Evolutionary conservation across 192 early-diverging fungal genomes (phyloP).

Genomic region (Coemansia guatemalensis): DNA sequence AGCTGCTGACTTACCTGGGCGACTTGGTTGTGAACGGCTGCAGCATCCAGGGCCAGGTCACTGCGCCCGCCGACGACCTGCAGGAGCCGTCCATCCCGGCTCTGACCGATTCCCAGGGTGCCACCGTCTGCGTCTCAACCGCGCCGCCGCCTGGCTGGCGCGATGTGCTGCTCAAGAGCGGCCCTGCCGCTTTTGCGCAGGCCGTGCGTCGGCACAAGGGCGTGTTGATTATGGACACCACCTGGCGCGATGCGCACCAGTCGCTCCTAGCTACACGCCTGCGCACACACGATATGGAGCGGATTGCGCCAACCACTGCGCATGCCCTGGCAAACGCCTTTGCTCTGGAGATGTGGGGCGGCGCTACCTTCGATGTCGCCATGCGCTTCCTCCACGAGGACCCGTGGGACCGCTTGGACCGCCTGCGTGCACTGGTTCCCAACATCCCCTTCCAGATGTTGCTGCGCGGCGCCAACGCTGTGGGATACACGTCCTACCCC

Average conservation of each 20-base stretch:
- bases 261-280: constrained; percentile 93
- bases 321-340: constrained; percentile 86
- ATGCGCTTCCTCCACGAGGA: constrained; percentile 96
- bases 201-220: constrained; percentile 87
- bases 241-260: constrained; percentile 97
- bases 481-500: constrained; percentile 96
- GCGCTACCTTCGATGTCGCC: constrained; percentile 96
- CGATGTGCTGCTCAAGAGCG: constrained; percentile 79
- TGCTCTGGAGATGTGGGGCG: constrained; percentile 97
- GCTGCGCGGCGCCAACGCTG: constrained; percentile 95
- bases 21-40: constrained; percentile 93
- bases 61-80: constrained; percentile 67
- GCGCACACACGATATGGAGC: constrained; percentile 90
- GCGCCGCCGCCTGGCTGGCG: constrained; percentile 82
- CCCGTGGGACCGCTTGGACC: constrained; percentile 92
- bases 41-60: constrained; percentile 85
- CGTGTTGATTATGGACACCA: constrained; percentile 94
- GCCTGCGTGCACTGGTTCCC: constrained; percentile 83
- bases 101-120: constrained; percentile 53
- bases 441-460: constrained; percentile 99
- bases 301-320: constrained; percentile 85
- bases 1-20: constrained; percentile 85
- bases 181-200: constrained; percentile 88
- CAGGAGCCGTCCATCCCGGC: constrained; percentile 65
- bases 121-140: constrained; percentile 53